Base-by-base conservation (phyloP, 306 rosid genomes). In the Geum urbanum region DNA sequence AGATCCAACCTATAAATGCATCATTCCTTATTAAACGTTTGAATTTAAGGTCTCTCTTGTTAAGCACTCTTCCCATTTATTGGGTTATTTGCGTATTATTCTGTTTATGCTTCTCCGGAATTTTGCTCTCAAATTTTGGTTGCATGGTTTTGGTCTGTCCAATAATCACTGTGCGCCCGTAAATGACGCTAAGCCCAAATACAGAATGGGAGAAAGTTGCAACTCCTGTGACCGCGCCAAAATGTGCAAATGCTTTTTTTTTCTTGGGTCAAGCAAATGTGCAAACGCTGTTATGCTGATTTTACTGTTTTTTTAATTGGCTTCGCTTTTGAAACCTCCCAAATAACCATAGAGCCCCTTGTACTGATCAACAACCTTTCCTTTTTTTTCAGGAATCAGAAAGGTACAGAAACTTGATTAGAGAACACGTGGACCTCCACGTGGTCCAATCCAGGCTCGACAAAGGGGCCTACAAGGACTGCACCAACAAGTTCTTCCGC, bases 391-490 rank as follows among this genome's bases (percentile, higher is more conserved):
- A 85, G 89, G 85, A 85, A 64, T 79, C 89, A 13, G 77, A 74
- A 5, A 72, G 79, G 73, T 82, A 80, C 81, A 79, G 74, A 20
- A 82, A 59, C 27, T 46, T 74, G 81, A 78, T 85, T 15, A 71
- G 85, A 45, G 77, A 77, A 69, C 89, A 85, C 77, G 45, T 85
- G 73, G 86, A 85, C 67, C 79, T 85, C 43, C 74, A 53, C 45
- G 76, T 65, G 14, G 64, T 85, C 57, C 78, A 77, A 27, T 76
- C 84, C 9, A 71, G 86, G 56, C 72, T 74, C 37, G 82, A 71
- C 11, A 79, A 75, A 53, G 86, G 86, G 2, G 57, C 19, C 20
- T 79, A 85, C 71, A 43, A 53, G 5, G 74, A 79, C 67, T 40
- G 60, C 24, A 44, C 12, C 41, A 68, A 15, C 74, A 74, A 67